Evolutionary conservation across 495 filamentous ascomycete species (phyloP), one percentile per base, ranked within the genome.

Genomic region (Aspergillus panamensis): DNA sequence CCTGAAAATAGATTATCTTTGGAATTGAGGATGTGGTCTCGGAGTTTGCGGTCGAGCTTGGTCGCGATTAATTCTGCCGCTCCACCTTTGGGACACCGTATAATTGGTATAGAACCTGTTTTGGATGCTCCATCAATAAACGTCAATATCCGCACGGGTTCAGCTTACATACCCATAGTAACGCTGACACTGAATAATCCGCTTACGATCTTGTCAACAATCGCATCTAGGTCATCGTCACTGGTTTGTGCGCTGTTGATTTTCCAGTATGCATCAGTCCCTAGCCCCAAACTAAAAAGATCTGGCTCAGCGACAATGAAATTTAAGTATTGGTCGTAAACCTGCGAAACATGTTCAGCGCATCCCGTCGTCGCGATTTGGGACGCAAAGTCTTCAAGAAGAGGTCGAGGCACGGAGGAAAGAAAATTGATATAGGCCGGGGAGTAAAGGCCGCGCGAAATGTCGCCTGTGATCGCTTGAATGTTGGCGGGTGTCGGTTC

Each of bases 391-490:
- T 97, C 93, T 78, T 99, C 95, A 51, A 99, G 85, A 21, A 99
- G 79, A 13, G 92, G 88, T 49, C 95, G 83, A 2, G 94, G 91
- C 60, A 99, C 88, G 32, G 95, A 97, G 48, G 90, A 92, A 29
- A 99, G 83, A 71, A 97, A 97, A 76, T 99, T 99, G 71, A 99
- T 84, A 65, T 97, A 94, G 63, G 95, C 93, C 2, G 91, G 90
- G 53, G 91, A 89, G 73, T 99, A 99, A 29, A 99, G 82, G 40
- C 84, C 86, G 57, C 86, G 89, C 37, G 92, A 82, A 14, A 99
- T 84, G 66, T 99, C 95, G 47, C 79, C 80, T n/a, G 90, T 92
- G 53, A 99, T 92, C 29, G 82, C 77, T 64, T 89, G 81, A 25
- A 96, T 79, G 62, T 97, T 97, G 42, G 83, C 74, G 9, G 84